Base-by-base conservation (phyloP, 2,329 filamentous ascomycete species). In the Endothia cerciana region DNA sequence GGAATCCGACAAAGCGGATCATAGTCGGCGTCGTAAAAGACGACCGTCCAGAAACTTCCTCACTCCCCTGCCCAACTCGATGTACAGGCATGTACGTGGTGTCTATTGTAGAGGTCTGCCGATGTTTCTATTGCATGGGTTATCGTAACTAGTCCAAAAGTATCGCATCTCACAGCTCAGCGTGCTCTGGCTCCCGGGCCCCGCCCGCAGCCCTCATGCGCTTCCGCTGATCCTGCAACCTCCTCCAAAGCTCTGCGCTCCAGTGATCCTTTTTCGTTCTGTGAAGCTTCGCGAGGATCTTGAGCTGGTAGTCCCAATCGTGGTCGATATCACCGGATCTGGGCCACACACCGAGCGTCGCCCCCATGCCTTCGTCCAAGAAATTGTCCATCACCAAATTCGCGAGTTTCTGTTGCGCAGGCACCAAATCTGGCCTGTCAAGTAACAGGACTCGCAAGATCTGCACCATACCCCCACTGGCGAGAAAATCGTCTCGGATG, bases 361-460 rank as follows among this genome's bases (percentile, higher is more conserved):
- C 87, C 49, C 87, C 87, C 81, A 89, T 87, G 65, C 85, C 81
- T 68, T 84, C 82, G 71, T 91, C 88, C n/a, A 91, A 77, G 72
- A 91, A 91, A 67, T 82, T 88, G 72, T 91, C 89, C 41, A 85
- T 80, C 36, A 89, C 81, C 64, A 90, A 79, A 67, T 87, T 80
- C 1, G 83, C 86, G 30, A 85, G 82, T 71, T 84, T 86, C 65
- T 80, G 81, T 72, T 84, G 81, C 6, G 84, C 81, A 1, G 77
- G 72, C 17, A 81, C 81, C 79, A 87, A 86, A 33, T 80, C 78
- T 4, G 77, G 74, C n/a, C 77, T 80, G 30, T 81, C 76, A 10
- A 77, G 79, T 3, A 80, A 71, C 43, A 90, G 80, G 7, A 88
- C 80, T 53, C 82, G 79, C 17, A 88, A 78, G 7, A 89, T 77